phyloP scores from a whole-genome alignment of 768 basidiomycete species.

The Trametes maxima region DNA sequence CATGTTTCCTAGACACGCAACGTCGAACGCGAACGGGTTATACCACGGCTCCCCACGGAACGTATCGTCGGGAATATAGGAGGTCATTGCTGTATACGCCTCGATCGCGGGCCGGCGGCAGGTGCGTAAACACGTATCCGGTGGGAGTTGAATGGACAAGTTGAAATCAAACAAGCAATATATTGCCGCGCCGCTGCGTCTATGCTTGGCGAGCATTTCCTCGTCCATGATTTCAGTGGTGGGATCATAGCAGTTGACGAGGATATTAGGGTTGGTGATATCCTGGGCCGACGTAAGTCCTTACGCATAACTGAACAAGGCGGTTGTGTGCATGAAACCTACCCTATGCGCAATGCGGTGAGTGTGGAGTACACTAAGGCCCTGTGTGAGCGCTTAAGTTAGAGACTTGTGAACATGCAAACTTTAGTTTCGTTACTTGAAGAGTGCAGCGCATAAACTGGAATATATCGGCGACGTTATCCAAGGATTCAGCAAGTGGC shows the following conservation, averaged over 20 bases:
- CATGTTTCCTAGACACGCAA: neutral
- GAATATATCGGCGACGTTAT: neutral
- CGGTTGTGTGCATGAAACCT: neutral
- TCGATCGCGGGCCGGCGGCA: neutral
- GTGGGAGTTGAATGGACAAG: neutral
- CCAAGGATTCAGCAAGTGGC: neutral
- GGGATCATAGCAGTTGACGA: neutral
- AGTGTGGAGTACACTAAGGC: neutral
- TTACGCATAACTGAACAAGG: neutral
- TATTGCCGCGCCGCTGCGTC: neutral
- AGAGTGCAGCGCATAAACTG: neutral
- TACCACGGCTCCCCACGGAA: neutral
- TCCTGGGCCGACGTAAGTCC: neutral
- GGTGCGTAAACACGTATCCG: neutral
- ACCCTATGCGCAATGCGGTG: constrained; percentile 1
- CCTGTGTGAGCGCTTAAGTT: neutral
- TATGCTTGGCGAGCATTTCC: too few species aligned
- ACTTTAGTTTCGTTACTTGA: neutral
- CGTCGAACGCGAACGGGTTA: constrained; percentile 9
- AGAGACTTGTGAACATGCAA: too few species aligned
- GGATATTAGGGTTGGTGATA: neutral
- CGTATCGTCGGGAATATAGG: neutral
- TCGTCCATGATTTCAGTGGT: neutral
- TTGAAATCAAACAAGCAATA: constrained; percentile 1
- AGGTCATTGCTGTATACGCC: neutral